Evolutionary conservation across 345 rosid species (phyloP).

Genomic region (Leavenworthia alabamica): DNA sequence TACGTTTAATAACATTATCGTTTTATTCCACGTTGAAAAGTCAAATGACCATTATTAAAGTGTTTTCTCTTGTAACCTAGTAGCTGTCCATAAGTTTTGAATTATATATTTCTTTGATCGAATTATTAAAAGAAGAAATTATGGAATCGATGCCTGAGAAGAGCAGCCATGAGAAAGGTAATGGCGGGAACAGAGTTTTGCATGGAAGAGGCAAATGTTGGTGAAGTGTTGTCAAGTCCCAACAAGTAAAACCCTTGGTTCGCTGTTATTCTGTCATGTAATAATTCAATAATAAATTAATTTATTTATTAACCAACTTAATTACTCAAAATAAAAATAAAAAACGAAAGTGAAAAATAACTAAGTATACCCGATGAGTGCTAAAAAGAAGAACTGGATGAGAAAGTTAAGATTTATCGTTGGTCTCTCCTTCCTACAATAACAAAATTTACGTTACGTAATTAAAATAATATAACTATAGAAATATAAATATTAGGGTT

Average conservation of each 20-base stretch:
- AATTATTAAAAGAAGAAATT: not conserved
- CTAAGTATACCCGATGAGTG: slow-evolving; percentile 62
- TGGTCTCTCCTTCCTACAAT: slow-evolving; percentile 99
- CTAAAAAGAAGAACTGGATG: slow-evolving; percentile 83
- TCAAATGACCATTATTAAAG: slow-evolving; percentile 8
- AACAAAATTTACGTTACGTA: too few species aligned
- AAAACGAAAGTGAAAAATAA: too few species aligned
- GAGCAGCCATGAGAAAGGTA: slow-evolving; percentile 93
- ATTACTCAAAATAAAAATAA: not conserved
- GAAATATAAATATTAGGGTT: not conserved
- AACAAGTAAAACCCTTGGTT: slow-evolving; percentile 95
- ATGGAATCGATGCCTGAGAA: slow-evolving; percentile 47
- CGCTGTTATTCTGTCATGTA: slow-evolving; percentile 75
- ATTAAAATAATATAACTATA: slow-evolving; percentile 10
- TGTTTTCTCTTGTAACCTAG: too few species aligned
- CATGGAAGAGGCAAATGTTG: slow-evolving; percentile 96
- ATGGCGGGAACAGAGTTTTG: slow-evolving; percentile 99
- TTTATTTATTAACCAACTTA: not conserved
- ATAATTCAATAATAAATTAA: slow-evolving; percentile 1
- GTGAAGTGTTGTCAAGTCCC: slow-evolving; percentile 88
- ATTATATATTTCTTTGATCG: not conserved
- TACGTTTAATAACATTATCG: slow-evolving; percentile 7
- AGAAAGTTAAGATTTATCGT: slow-evolving; percentile 67
- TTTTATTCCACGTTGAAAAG: slow-evolving; percentile 11
- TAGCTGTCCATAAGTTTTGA: too few species aligned